These are phyloP conservation scores for Colletotrichum horii DNA, from an alignment of 2,329 filamentous ascomycete genomes.

Conservation along the genomic window DNA sequence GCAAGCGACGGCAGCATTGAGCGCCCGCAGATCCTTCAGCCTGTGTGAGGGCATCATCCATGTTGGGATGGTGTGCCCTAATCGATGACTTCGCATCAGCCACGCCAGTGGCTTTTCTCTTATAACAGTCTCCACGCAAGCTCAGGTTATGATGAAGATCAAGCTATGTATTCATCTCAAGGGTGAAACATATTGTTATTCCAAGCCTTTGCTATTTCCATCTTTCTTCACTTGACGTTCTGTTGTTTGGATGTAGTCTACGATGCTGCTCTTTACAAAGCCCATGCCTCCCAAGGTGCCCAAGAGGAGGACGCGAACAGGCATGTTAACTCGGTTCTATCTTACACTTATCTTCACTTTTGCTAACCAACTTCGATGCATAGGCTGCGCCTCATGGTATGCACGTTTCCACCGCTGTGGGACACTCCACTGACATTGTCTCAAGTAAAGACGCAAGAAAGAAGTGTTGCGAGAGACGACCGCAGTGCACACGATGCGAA, in stretches of 20 bases:
- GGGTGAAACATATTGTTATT: neutral
- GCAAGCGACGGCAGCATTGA: neutral
- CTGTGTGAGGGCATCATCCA: neutral
- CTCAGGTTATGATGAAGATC: neutral
- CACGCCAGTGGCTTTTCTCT: neutral
- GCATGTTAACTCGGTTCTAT: neutral
- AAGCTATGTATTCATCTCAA: neutral
- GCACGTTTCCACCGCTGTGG: neutral
- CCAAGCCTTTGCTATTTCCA: neutral
- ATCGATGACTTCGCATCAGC: neutral
- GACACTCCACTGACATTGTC: neutral
- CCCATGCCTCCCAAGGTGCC: neutral
- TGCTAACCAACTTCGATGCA: neutral
- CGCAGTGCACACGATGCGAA: conserved; percentile 53
- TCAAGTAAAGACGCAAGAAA: conserved; percentile 49
- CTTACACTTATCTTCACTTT: neutral
- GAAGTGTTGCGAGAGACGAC: conserved; percentile 59
- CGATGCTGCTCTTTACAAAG: neutral
- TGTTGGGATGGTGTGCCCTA: neutral
- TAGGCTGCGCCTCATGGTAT: neutral
- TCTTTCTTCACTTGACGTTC: neutral
- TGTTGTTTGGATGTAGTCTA: neutral
- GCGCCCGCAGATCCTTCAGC: neutral
- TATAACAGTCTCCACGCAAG: neutral
- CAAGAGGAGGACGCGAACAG: neutral